Base-by-base conservation (phyloP, 1,139 yeast genomes). In the Tardiomyces blankii region DNA sequence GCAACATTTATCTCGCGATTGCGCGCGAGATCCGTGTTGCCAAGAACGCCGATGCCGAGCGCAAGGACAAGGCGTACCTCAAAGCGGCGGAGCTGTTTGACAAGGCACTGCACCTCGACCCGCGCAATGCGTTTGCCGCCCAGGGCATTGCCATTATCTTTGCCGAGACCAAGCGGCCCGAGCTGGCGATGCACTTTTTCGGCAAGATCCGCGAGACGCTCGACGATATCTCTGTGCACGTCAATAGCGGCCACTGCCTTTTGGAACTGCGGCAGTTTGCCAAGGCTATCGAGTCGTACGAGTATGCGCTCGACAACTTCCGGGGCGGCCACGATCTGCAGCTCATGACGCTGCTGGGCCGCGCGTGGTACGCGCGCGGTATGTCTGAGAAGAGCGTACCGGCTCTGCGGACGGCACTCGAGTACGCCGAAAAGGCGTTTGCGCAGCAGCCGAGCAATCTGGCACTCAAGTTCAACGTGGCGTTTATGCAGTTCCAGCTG, bases 121-220 rank as follows among this genome's bases (percentile, higher is more conserved):
- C 91, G 5, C 73, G 76, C 54, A 87, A 91, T 62, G 94, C 91
- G 1, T 91, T 82, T 67, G 99, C 97, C 2, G 98, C 98, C 0
- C 98, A 91, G 64, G 99, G 99, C 45, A 74, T 93, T 52, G 98
- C 97, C 1, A 88, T 91, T 46, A 79, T 89, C 11, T 84, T 87
- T 63, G 94, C 95, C 19, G 97, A 89, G 57, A 83, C 83, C 58
- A 85, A 84, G 57, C 82, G 86, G 49, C 67, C 78, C 19, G 80
- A 77, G 39, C 74, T 81, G 52, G 96, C 97, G 0, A 72, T 88
- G 58, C 95, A 87, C 54, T 81, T 88, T 45, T 80, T 93, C 59
- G 77, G 94, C 64, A 88, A 89, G 56, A 80, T 89, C 46, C 78
- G 96, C 60, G 98, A 91, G 58, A 82, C 97, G 9, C 72, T 91